Evolutionary conservation across 257 asterid species (phyloP), one percentile per base, ranked within the genome.

Genomic region (Capsicum pubescens): DNA sequence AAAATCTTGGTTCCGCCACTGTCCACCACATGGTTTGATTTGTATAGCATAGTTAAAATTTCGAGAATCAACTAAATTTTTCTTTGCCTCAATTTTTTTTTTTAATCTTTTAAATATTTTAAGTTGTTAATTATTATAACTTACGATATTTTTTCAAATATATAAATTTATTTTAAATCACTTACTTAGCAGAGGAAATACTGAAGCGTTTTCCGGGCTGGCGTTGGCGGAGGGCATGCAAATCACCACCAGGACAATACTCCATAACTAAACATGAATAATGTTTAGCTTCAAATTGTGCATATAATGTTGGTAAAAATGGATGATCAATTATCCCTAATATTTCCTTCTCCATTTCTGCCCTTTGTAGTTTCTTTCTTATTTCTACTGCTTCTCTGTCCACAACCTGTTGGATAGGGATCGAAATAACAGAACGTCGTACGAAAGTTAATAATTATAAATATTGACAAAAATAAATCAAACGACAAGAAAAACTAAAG

Each of bases 221-320:
- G 68, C 89, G 91, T 82, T 86, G 92, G 26, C 90, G 83, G 57
- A 90, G 84, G 10, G 90, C 90, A 61, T 88, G 90, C 83, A 89
- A 85, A 50, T 89, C 92, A 0, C 90, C 92, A 3, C 90, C 90
- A 14, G 92, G 88, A 70, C 92, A 89, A 74, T 86, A 89, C 86
- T 89, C 92, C 92, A 89, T 89, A 71, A 89, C 87, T 79, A 89
- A 71, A 70, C 90, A 89, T 17, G 90, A 89, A 16, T 87, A 89
- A 46, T 89, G 92, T 2, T 89, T 85, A 42, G 92, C 92, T 32
- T 89, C 92, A 82, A 87, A 89, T 57, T 88, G 83, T 0, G 92
- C 90, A 68, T 89, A 89, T 16, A 88, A 68, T 39, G 92, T 89
- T 0, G 92, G 92, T 44, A 89, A 39, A 87, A 89, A 88, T 0